Evolutionary conservation across 2,329 filamentous ascomycete genomes (phyloP).

Genomic region (Thyridium curvatum): DNA sequence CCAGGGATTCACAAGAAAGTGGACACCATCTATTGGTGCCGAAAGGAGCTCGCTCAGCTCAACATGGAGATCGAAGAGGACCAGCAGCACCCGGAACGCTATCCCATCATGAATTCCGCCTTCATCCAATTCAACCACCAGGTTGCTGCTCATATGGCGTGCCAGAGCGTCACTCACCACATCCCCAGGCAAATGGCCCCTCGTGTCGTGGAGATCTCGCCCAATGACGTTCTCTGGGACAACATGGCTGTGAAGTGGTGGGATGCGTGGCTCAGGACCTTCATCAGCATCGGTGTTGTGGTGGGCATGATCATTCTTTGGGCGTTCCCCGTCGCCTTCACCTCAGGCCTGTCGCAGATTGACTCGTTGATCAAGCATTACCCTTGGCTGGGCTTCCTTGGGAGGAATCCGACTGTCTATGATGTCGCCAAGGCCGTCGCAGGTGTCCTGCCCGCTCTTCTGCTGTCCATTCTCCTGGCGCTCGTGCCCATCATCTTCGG

Average conservation of each 20-base stretch:
- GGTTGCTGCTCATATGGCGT: constrained; percentile 96
- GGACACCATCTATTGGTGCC: constrained; percentile 89
- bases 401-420: constrained; percentile 49
- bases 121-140: constrained; percentile 99
- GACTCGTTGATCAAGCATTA: constrained; percentile 60
- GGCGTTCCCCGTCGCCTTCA: constrained; percentile 86
- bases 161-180: constrained; percentile 85
- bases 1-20: constrained; percentile 82
- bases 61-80: constrained; percentile 91
- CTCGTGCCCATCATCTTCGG: constrained; percentile 75
- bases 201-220: constrained; percentile 86
- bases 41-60: constrained; percentile 76
- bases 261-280: constrained; percentile 73
- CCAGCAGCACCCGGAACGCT: constrained; percentile 77
- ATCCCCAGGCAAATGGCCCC: constrained; percentile 91
- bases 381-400: constrained; percentile 65
- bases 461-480: constrained; percentile 73
- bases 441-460: constrained; percentile 76
- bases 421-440: constrained; percentile 61
- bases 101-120: constrained; percentile 88
- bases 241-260: constrained; percentile 97
- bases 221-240: constrained; percentile 89
- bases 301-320: constrained; percentile 77
- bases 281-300: constrained; percentile 58
- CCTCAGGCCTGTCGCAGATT: constrained; percentile 75